These are phyloP conservation scores for Salix exigua DNA, from an alignment of 345 rosid genomes.

Conservation along the genomic window DNA sequence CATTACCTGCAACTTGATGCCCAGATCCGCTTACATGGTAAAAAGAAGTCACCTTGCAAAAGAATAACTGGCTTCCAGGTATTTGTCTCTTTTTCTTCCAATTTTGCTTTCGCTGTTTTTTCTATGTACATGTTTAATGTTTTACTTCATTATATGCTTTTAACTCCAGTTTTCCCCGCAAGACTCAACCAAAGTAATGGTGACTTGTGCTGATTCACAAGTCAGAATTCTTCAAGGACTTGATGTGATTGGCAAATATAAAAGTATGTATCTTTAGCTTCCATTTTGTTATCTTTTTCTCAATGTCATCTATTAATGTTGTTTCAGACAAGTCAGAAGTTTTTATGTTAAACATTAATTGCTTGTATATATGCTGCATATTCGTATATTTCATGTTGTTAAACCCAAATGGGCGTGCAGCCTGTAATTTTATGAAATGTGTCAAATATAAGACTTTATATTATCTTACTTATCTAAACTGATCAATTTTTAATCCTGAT, in stretches of 20 bases:
- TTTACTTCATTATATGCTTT: background rate
- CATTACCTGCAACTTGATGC: constrained; percentile 42
- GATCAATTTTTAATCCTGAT: background rate
- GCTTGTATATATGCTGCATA: background rate
- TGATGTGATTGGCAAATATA: constrained; percentile 57
- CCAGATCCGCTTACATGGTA: constrained; percentile 52
- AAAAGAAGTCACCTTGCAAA: constrained; percentile 60
- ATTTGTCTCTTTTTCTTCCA: background rate
- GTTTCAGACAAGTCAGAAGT: background rate
- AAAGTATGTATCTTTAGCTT: constrained; percentile 35
- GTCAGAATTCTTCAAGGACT: constrained; percentile 45
- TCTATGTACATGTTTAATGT: background rate
- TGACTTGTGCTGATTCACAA: constrained; percentile 71
- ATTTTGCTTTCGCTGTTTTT: background rate
- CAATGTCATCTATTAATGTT: background rate
- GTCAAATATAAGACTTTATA: background rate
- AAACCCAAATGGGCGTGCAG: background rate
- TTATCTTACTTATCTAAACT: background rate
- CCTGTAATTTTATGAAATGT: background rate
- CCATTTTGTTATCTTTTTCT: background rate
- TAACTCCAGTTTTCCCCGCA: constrained; percentile 48
- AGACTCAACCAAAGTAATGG: constrained; percentile 59
- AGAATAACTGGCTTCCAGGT: constrained; percentile 78
- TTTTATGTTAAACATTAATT: background rate
- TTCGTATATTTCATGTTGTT: background rate